Base-by-base conservation (phyloP, 345 rosid species). In the Arabidopsis thaliana region DNA sequence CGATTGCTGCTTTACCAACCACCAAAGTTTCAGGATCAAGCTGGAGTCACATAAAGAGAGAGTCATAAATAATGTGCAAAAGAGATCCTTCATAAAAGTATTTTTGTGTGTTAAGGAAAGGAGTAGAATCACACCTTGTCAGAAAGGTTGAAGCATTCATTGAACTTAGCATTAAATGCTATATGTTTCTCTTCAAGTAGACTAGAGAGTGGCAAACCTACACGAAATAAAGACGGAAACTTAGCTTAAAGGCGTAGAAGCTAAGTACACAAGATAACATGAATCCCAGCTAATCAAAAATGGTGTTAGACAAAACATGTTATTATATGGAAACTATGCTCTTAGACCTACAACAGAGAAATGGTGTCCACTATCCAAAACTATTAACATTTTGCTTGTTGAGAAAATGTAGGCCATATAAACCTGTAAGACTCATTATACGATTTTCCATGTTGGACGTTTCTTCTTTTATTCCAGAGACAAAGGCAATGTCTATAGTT, bases 1-100 rank as follows among this genome's bases (percentile, higher is more conserved):
- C 89, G 55, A 92, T 70, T 59, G 92, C 93, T 78, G 89, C 90
- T 84, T 91, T 94, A 33, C 96, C 98, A 22, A 87, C 93, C 52
- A 38, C 62, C 56, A 74, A 34, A 12, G 89, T 83, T 51, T 90
- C 89, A 24, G 77, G 58, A 80, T 85, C 93, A 74, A 90, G 82
- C 97, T 94, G 91, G 60, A 81, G 33, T 62, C 14, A 77, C 30
- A 82, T 4, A 30, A 40, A 72, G 46, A 40, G 8, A 49, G 16
- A 62, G 1, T 52, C 70, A 37, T 30, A 4, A 12, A 12, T 11
- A 10, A 0, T 4, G 30, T 23, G 55, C 7, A 24, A 52, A 25
- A 28, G 37, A 55, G 16, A n/a, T n/a, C 23, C 23, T 33, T 33
- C 24, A 33, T n/a, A 57, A 0, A 33, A 33, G 13, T 57, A n/a